A percentile compares a stretch with the other conserved stretches of the same genome.
These are phyloP conservation scores for Marasmius tenuissimus DNA, from an alignment of 1,284 basidiomycete genomes.

Conservation along the genomic window DNA sequence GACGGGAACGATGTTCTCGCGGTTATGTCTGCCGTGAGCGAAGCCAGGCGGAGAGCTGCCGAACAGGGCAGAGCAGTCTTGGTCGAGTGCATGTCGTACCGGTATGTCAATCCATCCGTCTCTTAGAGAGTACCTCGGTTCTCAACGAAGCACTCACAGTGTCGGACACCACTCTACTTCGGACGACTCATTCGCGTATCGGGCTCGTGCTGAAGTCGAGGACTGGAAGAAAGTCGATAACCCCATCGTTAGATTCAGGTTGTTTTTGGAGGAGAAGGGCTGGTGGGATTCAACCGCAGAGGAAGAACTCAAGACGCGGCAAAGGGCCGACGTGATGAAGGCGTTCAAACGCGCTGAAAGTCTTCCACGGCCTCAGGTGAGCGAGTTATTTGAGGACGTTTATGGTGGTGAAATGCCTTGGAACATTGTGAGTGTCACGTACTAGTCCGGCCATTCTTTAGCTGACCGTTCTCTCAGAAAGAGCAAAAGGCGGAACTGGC, in stretches of 20 bases:
- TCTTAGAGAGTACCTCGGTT: slow-evolving; percentile 10
- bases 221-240: slow-evolving; percentile 87
- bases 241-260: slow-evolving; percentile 81
- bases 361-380: slow-evolving; percentile 67
- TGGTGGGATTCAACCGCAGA: slow-evolving; percentile 88
- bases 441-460: not conserved
- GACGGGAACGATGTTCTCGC: slow-evolving; percentile 95
- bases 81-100: slow-evolving; percentile 92
- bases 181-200: slow-evolving; percentile 92
- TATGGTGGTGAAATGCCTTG: slow-evolving; percentile 85
- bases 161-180: slow-evolving; percentile 96
- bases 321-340: slow-evolving; percentile 74
- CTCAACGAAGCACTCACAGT: slow-evolving; percentile 32
- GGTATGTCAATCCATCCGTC: slow-evolving; percentile 38
- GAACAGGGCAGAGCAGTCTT: slow-evolving; percentile 82
- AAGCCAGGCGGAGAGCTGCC: slow-evolving; percentile 77
- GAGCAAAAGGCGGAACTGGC: slow-evolving; percentile 85
- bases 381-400: slow-evolving; percentile 85
- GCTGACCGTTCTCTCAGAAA: slow-evolving; percentile 41
- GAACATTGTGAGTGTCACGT: slow-evolving; percentile 67
- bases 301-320: slow-evolving; percentile 64
- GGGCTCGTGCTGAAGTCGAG: slow-evolving; percentile 83
- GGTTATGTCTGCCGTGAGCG: slow-evolving; percentile 78
- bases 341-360: slow-evolving; percentile 81
- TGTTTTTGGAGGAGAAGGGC: slow-evolving; percentile 78